Conservation (phyloP, 2,329 filamentous ascomycete genomes). For the Fusarium sp. region DNA sequence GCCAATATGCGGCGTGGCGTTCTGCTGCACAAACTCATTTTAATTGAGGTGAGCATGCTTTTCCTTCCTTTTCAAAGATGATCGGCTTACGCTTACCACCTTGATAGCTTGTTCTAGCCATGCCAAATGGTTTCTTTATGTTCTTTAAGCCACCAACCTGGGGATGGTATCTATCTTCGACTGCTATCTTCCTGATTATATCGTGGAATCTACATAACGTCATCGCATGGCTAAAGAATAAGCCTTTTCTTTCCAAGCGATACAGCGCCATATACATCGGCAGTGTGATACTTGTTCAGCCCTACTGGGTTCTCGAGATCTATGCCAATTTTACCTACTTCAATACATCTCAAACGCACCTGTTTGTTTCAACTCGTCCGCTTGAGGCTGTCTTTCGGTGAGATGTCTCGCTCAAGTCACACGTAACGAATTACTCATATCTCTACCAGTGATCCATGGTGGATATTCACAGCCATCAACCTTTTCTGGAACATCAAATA, state of each 20-base stretch:
- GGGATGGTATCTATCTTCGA: slow-evolving; percentile 75
- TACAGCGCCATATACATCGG: slow-evolving; percentile 70
- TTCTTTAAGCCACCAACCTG: slow-evolving; percentile 68
- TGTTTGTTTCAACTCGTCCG: slow-evolving; percentile 70
- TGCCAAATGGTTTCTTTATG: slow-evolving; percentile 72
- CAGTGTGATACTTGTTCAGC: slow-evolving; percentile 71
- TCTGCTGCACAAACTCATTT: slow-evolving; percentile 65
- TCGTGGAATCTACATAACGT: slow-evolving; percentile 77
- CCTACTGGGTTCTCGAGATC: slow-evolving; percentile 76
- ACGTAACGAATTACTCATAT: not conserved
- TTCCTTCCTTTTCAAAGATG: not conserved
- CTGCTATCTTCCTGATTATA: slow-evolving; percentile 72
- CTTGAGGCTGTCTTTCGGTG: slow-evolving; percentile 73
- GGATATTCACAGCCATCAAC: slow-evolving; percentile 73
- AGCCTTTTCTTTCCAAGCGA: slow-evolving; percentile 68
- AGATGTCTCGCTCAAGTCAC: slow-evolving; percentile 1
- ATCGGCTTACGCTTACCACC: not conserved
- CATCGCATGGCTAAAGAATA: slow-evolving; percentile 77
- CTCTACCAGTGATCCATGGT: slow-evolving; percentile 72
- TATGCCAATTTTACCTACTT: slow-evolving; percentile 77
- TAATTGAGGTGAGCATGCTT: slow-evolving; percentile 59
- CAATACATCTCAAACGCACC: slow-evolving; percentile 63
- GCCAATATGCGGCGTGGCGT: slow-evolving; percentile 64
- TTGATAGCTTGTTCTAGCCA: slow-evolving; percentile 66
- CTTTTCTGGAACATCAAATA: slow-evolving; percentile 75